Conservation (phyloP, 352 stramenopile species). For the Blastocystis hominis region DNA sequence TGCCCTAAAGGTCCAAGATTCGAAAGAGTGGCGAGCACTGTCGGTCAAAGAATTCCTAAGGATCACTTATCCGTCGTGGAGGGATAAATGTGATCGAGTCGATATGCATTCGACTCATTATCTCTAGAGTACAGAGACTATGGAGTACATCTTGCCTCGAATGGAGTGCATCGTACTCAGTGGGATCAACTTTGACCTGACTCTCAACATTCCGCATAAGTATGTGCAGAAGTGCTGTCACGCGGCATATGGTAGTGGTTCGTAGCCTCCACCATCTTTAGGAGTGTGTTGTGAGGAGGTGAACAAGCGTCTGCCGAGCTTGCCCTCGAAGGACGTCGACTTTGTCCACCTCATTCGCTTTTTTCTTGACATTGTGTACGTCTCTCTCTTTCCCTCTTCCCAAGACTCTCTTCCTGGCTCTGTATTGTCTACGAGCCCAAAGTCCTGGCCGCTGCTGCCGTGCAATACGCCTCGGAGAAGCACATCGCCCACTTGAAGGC, state of each 20-base stretch:
- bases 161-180: constrained; percentile 21
- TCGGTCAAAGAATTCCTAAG: neutral
- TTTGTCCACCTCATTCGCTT: neutral
- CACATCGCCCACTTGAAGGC: neutral
- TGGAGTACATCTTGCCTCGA: neutral
- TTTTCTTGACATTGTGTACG: neutral
- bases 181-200: constrained; percentile 10
- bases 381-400: neutral
- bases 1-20: constrained; percentile 30
- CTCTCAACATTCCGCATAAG: constrained; percentile 26
- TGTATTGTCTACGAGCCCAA: neutral
- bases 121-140: neutral
- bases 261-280: neutral
- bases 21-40: neutral
- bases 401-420: neutral
- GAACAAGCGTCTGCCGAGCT: neutral
- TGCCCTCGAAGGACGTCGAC: neutral
- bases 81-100: no score
- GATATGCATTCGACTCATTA: neutral
- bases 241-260: neutral
- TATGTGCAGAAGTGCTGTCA: neutral
- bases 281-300: neutral
- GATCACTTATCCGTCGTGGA: neutral
- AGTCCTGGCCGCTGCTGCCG: neutral
- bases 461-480: neutral